Base-by-base conservation (phyloP, 2,329 filamentous ascomycete genomes). In the Pezicula carpinea region DNA sequence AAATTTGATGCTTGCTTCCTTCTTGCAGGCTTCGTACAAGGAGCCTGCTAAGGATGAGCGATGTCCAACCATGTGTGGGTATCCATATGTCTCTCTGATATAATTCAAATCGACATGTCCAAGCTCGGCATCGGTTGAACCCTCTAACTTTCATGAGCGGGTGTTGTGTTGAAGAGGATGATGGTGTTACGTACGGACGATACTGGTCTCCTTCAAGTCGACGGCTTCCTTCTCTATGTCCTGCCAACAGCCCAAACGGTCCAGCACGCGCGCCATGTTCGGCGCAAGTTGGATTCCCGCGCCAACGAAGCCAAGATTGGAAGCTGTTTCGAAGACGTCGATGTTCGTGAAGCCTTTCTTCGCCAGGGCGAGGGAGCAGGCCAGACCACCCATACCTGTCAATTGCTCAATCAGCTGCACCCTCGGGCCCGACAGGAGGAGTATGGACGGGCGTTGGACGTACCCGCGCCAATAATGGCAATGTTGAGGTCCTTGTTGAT, bases 281-380 rank as follows among this genome's bases (percentile, higher is more conserved):
- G 88, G 88, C 0, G 88, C 86, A 48, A 92, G 74, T 63, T 95
- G 89, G 54, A 93, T 92, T 5, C 89, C 89, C 1, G 89, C 89
- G 19, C 89, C 89, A 1, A 92, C 87, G 58, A 92, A 92, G 5
- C 87, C 87, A 4, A 92, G 74, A 54, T 81, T 78, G 4, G 83
- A 79, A 0, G 87, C 87, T 31, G 75, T 78, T 63, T 92, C 88
- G 63, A 82, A 92, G 43, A 92, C 79, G 46, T 84, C 73, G 59
- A 92, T 83, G 48, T 85, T 71, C 53, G 73, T 79, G 67, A 92
- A 91, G 6, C 87, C 88, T 57, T 83, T 81, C 67, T 85, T 85
- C 34, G 87, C 86, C 31, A 92, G 76, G 11, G 86, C 79, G 31
- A 92, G 75, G 6, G 87, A 86, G 43, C 74, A 76, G 48, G 84